phyloP scores from a whole-genome alignment of 2,329 filamentous ascomycete genomes.

The Phialophora macrospora region DNA sequence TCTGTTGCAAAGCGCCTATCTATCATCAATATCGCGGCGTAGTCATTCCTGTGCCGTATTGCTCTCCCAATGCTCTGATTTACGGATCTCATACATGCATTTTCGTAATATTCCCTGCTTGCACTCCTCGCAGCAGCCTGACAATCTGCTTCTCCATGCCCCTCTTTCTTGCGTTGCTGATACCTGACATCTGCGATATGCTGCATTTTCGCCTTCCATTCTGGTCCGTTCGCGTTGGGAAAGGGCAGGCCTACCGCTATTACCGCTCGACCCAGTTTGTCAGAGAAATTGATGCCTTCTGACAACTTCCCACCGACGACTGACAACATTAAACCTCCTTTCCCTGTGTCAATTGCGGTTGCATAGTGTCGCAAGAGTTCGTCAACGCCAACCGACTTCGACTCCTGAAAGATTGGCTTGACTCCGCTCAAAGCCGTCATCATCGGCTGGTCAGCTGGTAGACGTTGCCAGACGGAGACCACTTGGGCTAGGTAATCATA shows the following conservation, averaged over 20 bases:
- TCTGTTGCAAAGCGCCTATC: slow-evolving; percentile 78
- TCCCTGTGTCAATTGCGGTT: slow-evolving; percentile 63
- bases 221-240: slow-evolving; percentile 83
- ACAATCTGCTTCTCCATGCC: slow-evolving; percentile 27
- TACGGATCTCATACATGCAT: slow-evolving; percentile 93
- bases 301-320: slow-evolving; percentile 94
- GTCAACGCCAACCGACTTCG: slow-evolving; percentile 60
- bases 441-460: slow-evolving; percentile 32
- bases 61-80: slow-evolving; percentile 95
- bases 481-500: slow-evolving; percentile 87
- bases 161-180: slow-evolving; percentile 32
- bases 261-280: slow-evolving; percentile 84
- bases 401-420: slow-evolving; percentile 66
- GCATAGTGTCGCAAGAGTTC: slow-evolving; percentile 76
- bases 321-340: slow-evolving; percentile 80
- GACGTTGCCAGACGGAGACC: slow-evolving; percentile 63
- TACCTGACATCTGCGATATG: slow-evolving; percentile 68
- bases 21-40: slow-evolving; percentile 84
- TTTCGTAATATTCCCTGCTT: slow-evolving; percentile 84
- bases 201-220: slow-evolving; percentile 91
- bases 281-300: slow-evolving; percentile 98
- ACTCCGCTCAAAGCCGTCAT: slow-evolving; percentile 43
- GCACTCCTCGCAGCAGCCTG: slow-evolving; percentile 52
- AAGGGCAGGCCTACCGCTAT: slow-evolving; percentile 92
- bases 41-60: slow-evolving; percentile 85